Evolutionary conservation across 768 basidiomycete genomes (phyloP), one percentile per base, ranked within the genome.

Genomic region (Termitomyces sp.): DNA sequence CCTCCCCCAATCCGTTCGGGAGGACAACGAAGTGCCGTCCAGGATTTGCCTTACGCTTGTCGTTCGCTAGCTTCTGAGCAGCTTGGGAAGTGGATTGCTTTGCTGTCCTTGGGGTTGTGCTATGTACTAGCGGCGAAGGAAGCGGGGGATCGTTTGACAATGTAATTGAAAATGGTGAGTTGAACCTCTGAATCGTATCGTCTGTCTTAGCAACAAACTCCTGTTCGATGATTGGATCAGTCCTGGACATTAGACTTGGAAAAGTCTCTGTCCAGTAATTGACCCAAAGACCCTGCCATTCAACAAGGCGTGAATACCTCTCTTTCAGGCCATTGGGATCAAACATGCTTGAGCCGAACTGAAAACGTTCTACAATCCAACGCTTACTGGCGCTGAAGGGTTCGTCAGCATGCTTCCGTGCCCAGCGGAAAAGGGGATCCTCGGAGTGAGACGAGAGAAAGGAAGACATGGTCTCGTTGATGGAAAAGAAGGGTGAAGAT

Each of bases 181-280:
- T 72, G n/a, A n/a, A n/a, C n/a, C 74, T 39, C 66, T 69, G 52
- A 70, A 54, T 38, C 70, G 64, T 58, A 12, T 60, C 64, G 35
- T 66, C 63, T n/a, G 63, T 67, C 53, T 57, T 56, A 28, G 65
- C 63, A 7, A 52, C 38, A 12, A 66, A 65, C 39, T 54, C 51
- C 39, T 67, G 54, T 36, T 50, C 44, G 24, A 54, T 54, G 33
- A 12, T 36, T 16, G 48, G 40, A 28, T 65, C 55, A 35, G 55
- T 53, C 16, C 53, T 42, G 33, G 22, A n/a, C 44, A 61, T 15
- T n/a, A 22, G 20, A 58, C 61, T 60, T 48, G 76, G 67, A 11
- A 71, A 57, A 0, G 83, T 84, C 55, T 78, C 74, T n/a, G 84
- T 86, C 82, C 82, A 87, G 64, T 84, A 86, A 68, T 85, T 85